Percentiles rank a stretch among this genome's conserved stretches.
These are phyloP conservation scores for Kwoniella shandongensis DNA, from an alignment of 768 basidiomycete species.

Conservation along the genomic window DNA sequence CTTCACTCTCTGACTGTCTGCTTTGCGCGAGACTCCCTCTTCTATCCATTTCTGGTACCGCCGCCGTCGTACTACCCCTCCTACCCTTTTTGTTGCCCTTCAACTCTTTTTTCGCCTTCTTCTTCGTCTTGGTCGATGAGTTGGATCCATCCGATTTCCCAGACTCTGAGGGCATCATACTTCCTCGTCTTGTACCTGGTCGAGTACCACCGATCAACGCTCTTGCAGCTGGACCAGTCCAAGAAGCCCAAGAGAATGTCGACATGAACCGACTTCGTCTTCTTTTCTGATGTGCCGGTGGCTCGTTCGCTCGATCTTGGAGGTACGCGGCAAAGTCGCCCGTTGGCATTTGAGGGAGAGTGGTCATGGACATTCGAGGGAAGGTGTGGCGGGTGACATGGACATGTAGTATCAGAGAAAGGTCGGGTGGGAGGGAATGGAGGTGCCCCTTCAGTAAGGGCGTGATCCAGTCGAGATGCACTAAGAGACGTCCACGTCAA, in stretches of 20 bases:
- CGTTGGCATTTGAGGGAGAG: conserved; percentile 4
- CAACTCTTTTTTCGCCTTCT: not conserved
- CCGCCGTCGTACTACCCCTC: too few species aligned
- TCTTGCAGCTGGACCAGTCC: conserved; percentile 6
- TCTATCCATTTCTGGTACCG: not conserved
- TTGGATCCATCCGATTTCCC: not conserved
- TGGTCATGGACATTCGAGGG: conserved; percentile 14
- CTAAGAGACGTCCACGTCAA: conserved; percentile 1
- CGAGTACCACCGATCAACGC: conserved; percentile 6
- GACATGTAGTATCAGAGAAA: conserved; percentile 33
- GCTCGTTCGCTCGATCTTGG: conserved; percentile 9
- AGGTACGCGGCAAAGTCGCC: conserved; percentile 22
- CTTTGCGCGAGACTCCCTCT: conserved; percentile 10
- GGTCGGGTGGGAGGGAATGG: conserved; percentile 25
- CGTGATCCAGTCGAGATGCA: conserved; percentile 45
- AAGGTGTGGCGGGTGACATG: conserved; percentile 37
- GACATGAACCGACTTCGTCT: conserved; percentile 28
- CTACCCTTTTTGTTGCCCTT: not conserved
- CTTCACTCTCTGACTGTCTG: conserved; percentile 13
- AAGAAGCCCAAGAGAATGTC: conserved; percentile 39
- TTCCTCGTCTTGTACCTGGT: conserved; percentile 25
- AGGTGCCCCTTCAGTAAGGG: conserved; percentile 28
- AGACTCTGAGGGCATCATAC: conserved; percentile 17
- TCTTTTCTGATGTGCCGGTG: conserved; percentile 8
- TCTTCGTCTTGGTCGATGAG: not conserved